These are phyloP conservation scores for Apophysomyces elegans DNA, from an alignment of 371 early-diverging fungal genomes.

Conservation along the genomic window DNA sequence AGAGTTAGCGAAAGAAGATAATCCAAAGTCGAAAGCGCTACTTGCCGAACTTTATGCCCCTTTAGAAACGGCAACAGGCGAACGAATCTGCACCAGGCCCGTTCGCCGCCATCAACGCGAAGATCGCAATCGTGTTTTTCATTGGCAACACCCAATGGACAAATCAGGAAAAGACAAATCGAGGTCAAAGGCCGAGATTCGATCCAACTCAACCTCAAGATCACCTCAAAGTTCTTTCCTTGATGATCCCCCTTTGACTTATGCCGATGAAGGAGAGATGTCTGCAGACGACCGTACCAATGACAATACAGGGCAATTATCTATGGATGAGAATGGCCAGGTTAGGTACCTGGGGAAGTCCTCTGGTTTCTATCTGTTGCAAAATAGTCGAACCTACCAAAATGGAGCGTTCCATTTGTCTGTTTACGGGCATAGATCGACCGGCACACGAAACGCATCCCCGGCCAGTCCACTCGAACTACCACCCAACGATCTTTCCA, in stretches of 20 bases:
- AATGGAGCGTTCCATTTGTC: conserved; percentile 49
- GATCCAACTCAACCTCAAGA: not conserved
- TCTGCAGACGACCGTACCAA: conserved; percentile 18
- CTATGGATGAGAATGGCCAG: conserved; percentile 54
- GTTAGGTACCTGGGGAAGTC: conserved; percentile 52
- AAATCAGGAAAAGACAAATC: conserved; percentile 9
- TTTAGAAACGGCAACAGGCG: conserved; percentile 47
- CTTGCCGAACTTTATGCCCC: conserved; percentile 62
- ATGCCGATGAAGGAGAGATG: not conserved
- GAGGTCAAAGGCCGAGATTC: not conserved
- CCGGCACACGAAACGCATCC: conserved; percentile 9
- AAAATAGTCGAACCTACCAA: conserved; percentile 48
- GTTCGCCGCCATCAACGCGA: conserved; percentile 36
- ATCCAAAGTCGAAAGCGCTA: conserved; percentile 55
- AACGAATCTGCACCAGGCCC: conserved; percentile 49
- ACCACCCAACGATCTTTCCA: conserved; percentile 60
- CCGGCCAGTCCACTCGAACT: conserved; percentile 32
- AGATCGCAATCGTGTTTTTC: conserved; percentile 13
- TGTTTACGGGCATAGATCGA: conserved; percentile 32
- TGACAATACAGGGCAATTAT: conserved; percentile 41
- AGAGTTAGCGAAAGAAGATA: conserved; percentile 54
- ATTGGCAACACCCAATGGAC: not conserved
- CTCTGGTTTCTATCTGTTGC: conserved; percentile 51
- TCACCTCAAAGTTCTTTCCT: not conserved
- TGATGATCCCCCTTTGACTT: conserved; percentile 1